Percentiles rank a stretch among this genome's conserved stretches.
Conservation (phyloP, 1,139 yeast genomes). For the Blastobotrys malaysiensis region DNA sequence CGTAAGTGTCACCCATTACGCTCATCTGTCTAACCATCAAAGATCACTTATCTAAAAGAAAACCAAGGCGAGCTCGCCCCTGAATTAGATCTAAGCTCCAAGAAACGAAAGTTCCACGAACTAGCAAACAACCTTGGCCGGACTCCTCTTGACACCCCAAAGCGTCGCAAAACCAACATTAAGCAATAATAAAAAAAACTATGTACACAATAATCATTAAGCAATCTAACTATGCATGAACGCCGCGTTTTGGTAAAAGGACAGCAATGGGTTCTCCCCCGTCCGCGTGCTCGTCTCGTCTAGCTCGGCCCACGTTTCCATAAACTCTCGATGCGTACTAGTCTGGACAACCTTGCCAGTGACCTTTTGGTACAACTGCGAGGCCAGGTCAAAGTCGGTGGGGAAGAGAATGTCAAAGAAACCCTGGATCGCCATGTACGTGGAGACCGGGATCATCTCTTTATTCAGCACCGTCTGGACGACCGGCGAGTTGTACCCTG, state of each 20-base stretch:
- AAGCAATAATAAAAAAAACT: background rate
- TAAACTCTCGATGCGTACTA: constrained; percentile 57
- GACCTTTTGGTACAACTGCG: constrained; percentile 57
- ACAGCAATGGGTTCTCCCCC: constrained; percentile 87
- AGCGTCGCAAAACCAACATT: background rate
- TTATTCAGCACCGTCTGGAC: constrained; percentile 74
- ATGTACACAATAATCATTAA: background rate
- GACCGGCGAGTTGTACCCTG: constrained; percentile 73
- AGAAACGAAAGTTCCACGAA: background rate
- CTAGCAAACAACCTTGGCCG: background rate
- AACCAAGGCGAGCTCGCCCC: background rate
- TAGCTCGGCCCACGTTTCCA: constrained; percentile 66
- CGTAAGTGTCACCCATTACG: background rate
- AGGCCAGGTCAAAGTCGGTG: constrained; percentile 63
- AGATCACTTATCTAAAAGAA: background rate
- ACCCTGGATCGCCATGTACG: constrained; percentile 80
- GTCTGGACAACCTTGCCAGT: constrained; percentile 57
- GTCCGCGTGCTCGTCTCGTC: constrained; percentile 63
- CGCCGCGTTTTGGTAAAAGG: constrained; percentile 71
- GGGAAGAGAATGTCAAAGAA: constrained; percentile 85
- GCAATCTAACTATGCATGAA: constrained; percentile 58
- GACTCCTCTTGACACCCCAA: background rate
- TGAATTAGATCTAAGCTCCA: background rate
- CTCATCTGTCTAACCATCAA: background rate
- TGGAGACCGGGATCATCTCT: constrained; percentile 61